These are phyloP conservation scores for Fagopyrum homotropicum DNA, from an alignment of 148 eudicot species.

Conservation along the genomic window DNA sequence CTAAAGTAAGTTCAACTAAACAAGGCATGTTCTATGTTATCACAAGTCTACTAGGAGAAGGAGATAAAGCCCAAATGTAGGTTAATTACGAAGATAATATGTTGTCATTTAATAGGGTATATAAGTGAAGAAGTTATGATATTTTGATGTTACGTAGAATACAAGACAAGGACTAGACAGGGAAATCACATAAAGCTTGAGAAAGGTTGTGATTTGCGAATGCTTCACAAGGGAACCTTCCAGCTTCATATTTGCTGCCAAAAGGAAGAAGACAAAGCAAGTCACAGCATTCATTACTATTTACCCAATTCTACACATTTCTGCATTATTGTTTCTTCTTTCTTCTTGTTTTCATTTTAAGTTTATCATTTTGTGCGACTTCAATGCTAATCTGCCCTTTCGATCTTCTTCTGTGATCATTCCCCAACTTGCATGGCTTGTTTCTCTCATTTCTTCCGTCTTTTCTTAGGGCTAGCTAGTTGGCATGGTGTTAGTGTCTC, in stretches of 20 bases:
- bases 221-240: background rate
- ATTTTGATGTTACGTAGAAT: background rate
- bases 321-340: background rate
- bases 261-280: conserved; percentile 2
- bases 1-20: no score
- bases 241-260: conserved; percentile 7
- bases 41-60: no score
- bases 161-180: background rate
- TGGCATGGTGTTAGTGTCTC: background rate
- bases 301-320: background rate
- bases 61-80: background rate
- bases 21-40: no score
- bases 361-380: background rate
- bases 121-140: background rate
- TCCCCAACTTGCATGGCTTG: background rate
- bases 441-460: background rate
- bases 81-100: background rate
- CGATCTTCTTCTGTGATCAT: background rate
- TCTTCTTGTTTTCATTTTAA: background rate
- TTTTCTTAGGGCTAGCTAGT: background rate
- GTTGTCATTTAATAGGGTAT: background rate
- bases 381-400: no score
- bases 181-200: background rate
- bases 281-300: background rate
- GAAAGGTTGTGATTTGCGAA: background rate